Percentiles rank a stretch among this genome's conserved stretches.
Conservation (phyloP, 306 rosid genomes). For the Rubus idaeus region DNA sequence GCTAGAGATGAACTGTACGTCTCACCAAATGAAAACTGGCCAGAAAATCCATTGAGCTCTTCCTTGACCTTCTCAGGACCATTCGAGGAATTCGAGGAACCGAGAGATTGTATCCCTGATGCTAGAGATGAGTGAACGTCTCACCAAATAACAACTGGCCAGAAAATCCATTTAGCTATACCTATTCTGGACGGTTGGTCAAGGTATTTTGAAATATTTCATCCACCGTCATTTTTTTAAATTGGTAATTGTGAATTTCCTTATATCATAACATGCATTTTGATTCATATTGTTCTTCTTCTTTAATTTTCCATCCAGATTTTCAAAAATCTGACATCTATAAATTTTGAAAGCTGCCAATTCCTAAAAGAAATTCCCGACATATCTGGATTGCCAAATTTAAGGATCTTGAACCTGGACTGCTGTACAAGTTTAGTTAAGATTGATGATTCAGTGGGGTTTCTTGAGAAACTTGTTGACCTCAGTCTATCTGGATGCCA, state of each 20-base stretch:
- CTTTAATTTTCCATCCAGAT: neutral
- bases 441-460: neutral
- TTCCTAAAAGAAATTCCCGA: neutral
- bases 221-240: neutral
- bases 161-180: neutral
- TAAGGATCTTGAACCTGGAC: neutral
- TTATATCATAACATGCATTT: no score
- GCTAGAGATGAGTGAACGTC: neutral
- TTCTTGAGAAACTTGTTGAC: neutral
- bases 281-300: neutral
- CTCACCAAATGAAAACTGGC: neutral
- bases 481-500: neutral
- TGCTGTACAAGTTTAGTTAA: neutral
- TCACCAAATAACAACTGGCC: neutral
- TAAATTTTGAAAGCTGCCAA: neutral
- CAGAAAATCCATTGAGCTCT: neutral
- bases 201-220: slow-evolving; percentile 13
- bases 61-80: no score
- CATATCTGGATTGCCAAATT: no score
- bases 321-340: neutral
- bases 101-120: neutral
- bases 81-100: neutral
- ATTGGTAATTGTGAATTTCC: neutral
- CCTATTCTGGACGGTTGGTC: neutral
- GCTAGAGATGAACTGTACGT: neutral